phyloP scores from a whole-genome alignment of 129 eudicot genomes.

The Cynara cardunculus region DNA sequence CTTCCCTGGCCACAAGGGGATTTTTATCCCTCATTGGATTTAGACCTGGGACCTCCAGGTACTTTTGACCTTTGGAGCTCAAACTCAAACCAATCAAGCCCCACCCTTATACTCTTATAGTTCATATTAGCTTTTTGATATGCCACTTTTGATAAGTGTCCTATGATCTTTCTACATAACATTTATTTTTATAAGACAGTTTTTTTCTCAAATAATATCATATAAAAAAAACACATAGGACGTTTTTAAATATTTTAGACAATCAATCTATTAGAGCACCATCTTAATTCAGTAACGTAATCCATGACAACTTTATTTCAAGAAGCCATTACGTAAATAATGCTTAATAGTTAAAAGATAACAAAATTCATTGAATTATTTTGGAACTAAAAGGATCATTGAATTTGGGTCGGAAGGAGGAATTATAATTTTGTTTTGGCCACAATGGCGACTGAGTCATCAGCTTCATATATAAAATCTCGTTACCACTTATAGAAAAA shows the following conservation, averaged over 20 bases:
- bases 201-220: not conserved
- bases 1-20: no score
- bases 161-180: not conserved
- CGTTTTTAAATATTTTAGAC: not conserved
- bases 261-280: not conserved
- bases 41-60: no score
- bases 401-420: conserved; percentile 30
- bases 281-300: not conserved
- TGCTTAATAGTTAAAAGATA: conserved; percentile 23
- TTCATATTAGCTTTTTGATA: no score
- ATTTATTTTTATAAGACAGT: not conserved
- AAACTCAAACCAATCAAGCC: no score
- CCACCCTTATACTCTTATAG: no score
- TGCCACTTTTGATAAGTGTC: not conserved
- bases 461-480: conserved; percentile 29
- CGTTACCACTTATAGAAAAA: conserved; percentile 40
- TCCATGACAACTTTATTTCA: not conserved
- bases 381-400: conserved; percentile 8
- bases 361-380: conserved; percentile 3
- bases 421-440: conserved; percentile 22
- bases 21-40: no score
- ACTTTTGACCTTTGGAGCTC: no score
- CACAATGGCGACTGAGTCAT: conserved; percentile 56
- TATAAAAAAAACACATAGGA: not conserved
- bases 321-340: conserved; percentile 12